Evolutionary conservation across 1,284 basidiomycete genomes (phyloP).

Genomic region (Paramarasmius palmivorus): DNA sequence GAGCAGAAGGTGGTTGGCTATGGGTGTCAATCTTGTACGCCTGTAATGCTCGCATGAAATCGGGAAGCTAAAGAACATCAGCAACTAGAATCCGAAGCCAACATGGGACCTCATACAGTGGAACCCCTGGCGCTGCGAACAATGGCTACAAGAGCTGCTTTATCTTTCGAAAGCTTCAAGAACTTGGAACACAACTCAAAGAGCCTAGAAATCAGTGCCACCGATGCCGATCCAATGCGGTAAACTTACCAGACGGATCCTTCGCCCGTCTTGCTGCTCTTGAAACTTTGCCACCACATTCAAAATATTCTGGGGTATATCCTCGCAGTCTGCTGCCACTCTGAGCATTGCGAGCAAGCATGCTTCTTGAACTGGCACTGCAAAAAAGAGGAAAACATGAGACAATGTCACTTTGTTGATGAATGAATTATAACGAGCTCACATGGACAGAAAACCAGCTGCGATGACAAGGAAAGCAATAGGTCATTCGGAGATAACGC

Average conservation of each 20-base stretch:
- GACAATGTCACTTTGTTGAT: constrained; percentile 7
- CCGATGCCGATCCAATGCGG: constrained; percentile 7
- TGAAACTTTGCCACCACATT: constrained; percentile 40
- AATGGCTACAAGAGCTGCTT: constrained; percentile 42
- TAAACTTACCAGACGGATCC: constrained; percentile 54
- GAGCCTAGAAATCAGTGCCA: constrained; percentile 6
- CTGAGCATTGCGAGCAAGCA: constrained; percentile 69
- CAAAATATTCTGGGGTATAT: constrained; percentile 46
- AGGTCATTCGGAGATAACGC: constrained; percentile 51
- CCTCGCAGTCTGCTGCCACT: constrained; percentile 56
- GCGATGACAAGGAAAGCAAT: constrained; percentile 48
- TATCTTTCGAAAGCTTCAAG: constrained; percentile 44
- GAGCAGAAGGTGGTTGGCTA: constrained; percentile 11
- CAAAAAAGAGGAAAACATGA: too few species aligned
- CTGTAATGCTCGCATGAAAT: constrained; percentile 59
- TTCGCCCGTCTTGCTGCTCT: constrained; percentile 42
- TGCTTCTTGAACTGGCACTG: constrained; percentile 72
- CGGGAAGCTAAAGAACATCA: too few species aligned
- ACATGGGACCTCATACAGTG: too few species aligned
- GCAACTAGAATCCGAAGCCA: too few species aligned
- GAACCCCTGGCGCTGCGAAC: constrained; percentile 46
- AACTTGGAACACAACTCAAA: constrained; percentile 70
- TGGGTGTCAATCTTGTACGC: constrained; percentile 6
- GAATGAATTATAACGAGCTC: constrained; percentile 25
- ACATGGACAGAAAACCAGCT: constrained; percentile 50